phyloP scores from a whole-genome alignment of 257 asterid genomes.

The Nicotiana otophora region DNA sequence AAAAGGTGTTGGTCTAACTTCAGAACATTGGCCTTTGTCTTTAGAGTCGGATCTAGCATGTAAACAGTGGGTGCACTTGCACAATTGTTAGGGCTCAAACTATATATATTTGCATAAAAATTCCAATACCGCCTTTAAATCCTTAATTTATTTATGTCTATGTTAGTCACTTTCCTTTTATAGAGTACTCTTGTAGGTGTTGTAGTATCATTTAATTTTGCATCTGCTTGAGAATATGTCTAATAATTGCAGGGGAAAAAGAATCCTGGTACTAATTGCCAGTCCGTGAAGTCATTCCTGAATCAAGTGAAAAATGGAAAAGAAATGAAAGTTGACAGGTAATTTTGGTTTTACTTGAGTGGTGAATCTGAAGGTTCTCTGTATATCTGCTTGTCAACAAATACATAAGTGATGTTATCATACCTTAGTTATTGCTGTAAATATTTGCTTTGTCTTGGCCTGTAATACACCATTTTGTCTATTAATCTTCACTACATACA shows the following conservation, averaged over 20 bases:
- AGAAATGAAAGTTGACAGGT: conserved; percentile 92
- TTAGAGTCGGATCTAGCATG: background rate
- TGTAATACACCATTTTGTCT: background rate
- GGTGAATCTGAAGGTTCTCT: background rate
- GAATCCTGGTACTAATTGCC: conserved; percentile 77
- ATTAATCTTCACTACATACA: background rate
- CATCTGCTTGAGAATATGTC: background rate
- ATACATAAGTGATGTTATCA: background rate
- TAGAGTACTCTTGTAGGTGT: background rate
- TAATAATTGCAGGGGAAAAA: conserved; percentile 66
- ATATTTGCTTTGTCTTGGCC: background rate
- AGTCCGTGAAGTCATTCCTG: conserved; percentile 60
- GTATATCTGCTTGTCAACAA: background rate
- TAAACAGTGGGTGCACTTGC: background rate
- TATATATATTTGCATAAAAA: background rate
- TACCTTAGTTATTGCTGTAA: background rate
- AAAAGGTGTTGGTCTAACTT: too few species aligned
- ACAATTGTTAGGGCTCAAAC: too few species aligned
- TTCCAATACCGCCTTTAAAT: background rate
- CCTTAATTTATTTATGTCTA: background rate
- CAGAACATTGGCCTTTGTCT: background rate
- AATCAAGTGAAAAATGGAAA: conserved; percentile 60
- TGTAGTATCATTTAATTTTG: background rate
- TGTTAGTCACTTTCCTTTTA: background rate
- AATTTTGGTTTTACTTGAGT: background rate